phyloP scores from a whole-genome alignment of 768 basidiomycete species.

The Pulveroboletus frians region DNA sequence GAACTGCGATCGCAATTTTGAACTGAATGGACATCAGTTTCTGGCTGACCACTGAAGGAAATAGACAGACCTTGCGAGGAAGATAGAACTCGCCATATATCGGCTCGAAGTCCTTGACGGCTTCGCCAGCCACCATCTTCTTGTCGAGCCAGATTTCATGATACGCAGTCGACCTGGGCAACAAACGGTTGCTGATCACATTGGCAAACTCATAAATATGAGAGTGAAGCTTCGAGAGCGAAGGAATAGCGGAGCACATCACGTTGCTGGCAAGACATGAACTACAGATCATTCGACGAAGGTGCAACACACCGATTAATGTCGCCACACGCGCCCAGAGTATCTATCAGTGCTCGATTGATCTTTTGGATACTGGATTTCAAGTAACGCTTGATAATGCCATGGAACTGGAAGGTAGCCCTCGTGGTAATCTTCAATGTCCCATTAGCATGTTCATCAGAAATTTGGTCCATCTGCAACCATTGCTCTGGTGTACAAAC shows the following conservation, averaged over 20 bases:
- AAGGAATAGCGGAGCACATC: slow-evolving; percentile 85
- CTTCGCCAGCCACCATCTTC: slow-evolving; percentile 91
- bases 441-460: slow-evolving; percentile 89
- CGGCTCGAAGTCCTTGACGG: slow-evolving; percentile 91
- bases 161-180: slow-evolving; percentile 90
- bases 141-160: slow-evolving; percentile 99
- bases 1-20: slow-evolving; percentile 95
- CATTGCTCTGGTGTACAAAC: slow-evolving; percentile 91
- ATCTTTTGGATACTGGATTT: slow-evolving; percentile 97
- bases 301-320: slow-evolving; percentile 69
- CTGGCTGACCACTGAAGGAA: not conserved
- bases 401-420: slow-evolving; percentile 99
- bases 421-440: slow-evolving; percentile 98
- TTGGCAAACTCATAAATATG: slow-evolving; percentile 83
- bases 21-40: slow-evolving; percentile 48
- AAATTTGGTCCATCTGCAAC: slow-evolving; percentile 92
- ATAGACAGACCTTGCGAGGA: slow-evolving; percentile 72
- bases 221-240: slow-evolving; percentile 78
- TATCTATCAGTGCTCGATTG: slow-evolving; percentile 86
- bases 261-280: slow-evolving; percentile 59
- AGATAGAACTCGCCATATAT: slow-evolving; percentile 98
- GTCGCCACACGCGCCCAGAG: slow-evolving; percentile 96
- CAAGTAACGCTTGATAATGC: slow-evolving; percentile 94
- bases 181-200: slow-evolving; percentile 74
- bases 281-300: not conserved